Percentiles rank a stretch among this genome's conserved stretches.
These are phyloP conservation scores for Candida awuae DNA, from an alignment of 805 yeast species.

Conservation along the genomic window DNA sequence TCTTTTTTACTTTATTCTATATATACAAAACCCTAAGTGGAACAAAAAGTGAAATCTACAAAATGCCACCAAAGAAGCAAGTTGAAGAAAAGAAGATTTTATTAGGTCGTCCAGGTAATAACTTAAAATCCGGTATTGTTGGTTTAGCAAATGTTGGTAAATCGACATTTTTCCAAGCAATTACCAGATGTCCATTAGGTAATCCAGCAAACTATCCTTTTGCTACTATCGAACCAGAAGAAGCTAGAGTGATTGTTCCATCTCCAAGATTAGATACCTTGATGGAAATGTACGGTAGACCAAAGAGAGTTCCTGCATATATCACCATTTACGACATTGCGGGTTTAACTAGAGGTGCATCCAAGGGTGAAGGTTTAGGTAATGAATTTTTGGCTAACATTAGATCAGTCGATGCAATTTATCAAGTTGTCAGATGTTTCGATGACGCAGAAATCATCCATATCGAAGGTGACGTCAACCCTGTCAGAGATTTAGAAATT, in stretches of 20 bases:
- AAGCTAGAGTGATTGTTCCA: constrained; percentile 92
- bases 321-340: constrained; percentile 95
- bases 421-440: constrained; percentile 95
- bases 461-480: constrained; percentile 94
- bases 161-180: constrained; percentile 95
- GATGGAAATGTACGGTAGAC: constrained; percentile 68
- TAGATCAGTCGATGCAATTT: constrained; percentile 95
- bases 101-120: constrained; percentile 36
- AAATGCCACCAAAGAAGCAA: constrained; percentile 35
- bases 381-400: constrained; percentile 95
- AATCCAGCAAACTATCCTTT: constrained; percentile 97
- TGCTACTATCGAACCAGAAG: constrained; percentile 97
- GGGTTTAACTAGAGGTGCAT: constrained; percentile 95
- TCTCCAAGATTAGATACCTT: constrained; percentile 79
- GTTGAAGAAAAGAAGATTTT: constrained; percentile 31
- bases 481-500: constrained; percentile 88
- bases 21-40: too few relatives aligned
- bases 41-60: constrained; percentile 1
- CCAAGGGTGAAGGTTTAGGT: constrained; percentile 96
- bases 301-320: constrained; percentile 82
- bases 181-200: constrained; percentile 87
- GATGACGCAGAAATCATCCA: constrained; percentile 97
- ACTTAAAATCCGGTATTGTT: constrained; percentile 69
- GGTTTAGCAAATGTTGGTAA: constrained; percentile 95
- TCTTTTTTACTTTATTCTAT: neutral